These are phyloP conservation scores for Theobroma grandiflorum DNA, from an alignment of 441 rosid species.

Conservation along the genomic window DNA sequence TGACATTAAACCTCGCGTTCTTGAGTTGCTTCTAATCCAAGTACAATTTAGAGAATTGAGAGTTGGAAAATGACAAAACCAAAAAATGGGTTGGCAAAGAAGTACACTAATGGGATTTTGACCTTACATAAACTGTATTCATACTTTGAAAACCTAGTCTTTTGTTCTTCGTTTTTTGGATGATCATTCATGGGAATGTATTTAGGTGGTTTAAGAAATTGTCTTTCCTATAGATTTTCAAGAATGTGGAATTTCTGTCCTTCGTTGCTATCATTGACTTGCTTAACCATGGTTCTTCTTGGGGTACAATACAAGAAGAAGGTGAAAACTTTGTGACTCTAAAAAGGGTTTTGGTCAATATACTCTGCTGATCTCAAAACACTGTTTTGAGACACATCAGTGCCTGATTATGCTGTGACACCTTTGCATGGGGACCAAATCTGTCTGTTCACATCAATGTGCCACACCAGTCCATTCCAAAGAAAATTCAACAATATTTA, in stretches of 20 bases:
- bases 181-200: neutral
- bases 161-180: neutral
- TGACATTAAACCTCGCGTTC: neutral
- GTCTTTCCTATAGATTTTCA: neutral
- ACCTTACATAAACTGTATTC: neutral
- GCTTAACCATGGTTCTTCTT: neutral
- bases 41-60: neutral
- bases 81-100: neutral
- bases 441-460: neutral
- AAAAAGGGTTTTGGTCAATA: neutral
- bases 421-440: neutral
- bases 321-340: neutral
- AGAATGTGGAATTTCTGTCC: neutral
- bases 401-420: neutral
- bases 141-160: neutral
- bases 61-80: neutral
- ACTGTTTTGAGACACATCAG: neutral
- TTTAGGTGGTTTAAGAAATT: neutral
- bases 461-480: neutral
- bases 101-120: neutral
- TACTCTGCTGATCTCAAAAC: neutral
- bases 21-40: neutral
- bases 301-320: neutral
- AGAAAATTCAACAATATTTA: neutral
- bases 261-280: neutral